Evolutionary conservation across 768 basidiomycete genomes (phyloP).

Genomic region (Boletus tylopilopsis): DNA sequence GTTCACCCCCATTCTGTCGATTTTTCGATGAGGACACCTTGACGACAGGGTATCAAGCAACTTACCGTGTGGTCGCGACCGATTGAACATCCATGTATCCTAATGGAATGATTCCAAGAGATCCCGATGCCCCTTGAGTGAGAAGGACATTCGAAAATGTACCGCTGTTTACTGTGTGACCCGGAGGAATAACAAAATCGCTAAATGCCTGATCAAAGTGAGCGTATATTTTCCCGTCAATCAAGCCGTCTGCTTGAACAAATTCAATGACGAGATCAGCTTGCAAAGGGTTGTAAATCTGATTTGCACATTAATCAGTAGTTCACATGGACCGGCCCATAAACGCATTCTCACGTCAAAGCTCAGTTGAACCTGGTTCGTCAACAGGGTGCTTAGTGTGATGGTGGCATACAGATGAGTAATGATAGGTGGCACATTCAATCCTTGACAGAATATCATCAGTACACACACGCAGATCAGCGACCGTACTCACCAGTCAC

Average conservation of each 20-base stretch:
- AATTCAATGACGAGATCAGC: constrained; percentile 54
- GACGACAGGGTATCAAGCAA: background rate
- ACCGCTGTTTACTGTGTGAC: constrained; percentile 60
- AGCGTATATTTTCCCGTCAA: constrained; percentile 53
- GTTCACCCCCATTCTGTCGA: constrained; percentile 40
- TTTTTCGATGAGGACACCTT: background rate
- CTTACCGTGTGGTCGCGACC: constrained; percentile 41
- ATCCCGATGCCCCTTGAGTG: constrained; percentile 51
- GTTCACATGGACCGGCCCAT: background rate
- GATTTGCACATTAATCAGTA: constrained; percentile 1
- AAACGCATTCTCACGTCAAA: constrained; percentile 46
- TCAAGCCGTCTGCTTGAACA: constrained; percentile 52
- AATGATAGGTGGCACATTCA: constrained; percentile 55
- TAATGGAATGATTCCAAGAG: constrained; percentile 55
- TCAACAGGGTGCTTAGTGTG: constrained; percentile 44
- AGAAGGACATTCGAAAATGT: constrained; percentile 53
- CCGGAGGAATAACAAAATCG: constrained; percentile 53
- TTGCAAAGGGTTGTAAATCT: constrained; percentile 56
- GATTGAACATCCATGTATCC: constrained; percentile 52
- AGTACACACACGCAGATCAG: background rate
- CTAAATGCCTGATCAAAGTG: constrained; percentile 54
- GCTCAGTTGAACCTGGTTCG: constrained; percentile 49
- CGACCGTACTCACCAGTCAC: constrained; percentile 39
- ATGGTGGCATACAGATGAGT: constrained; percentile 54
- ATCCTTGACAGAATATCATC: constrained; percentile 20